A percentile compares a stretch with the other conserved stretches of the same genome.
Evolutionary conservation across 1,284 basidiomycete species (phyloP).

Genomic region (Heterobasidion parviporum): DNA sequence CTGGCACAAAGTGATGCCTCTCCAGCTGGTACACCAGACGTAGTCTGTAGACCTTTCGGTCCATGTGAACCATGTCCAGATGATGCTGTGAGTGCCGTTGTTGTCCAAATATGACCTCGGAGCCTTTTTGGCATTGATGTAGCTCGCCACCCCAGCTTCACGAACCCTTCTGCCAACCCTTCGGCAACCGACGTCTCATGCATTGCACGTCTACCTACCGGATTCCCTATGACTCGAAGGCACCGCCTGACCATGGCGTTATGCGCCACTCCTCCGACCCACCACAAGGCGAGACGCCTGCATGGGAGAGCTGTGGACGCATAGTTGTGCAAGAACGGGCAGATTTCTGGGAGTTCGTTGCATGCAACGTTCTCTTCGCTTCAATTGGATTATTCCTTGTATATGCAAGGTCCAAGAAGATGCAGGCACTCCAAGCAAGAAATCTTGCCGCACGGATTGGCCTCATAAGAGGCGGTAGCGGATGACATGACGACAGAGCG

Average conservation of each 20-base stretch:
- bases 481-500: too few relatives aligned
- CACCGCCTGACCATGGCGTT: constrained; percentile 9
- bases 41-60: constrained; percentile 71
- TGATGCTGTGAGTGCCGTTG: constrained; percentile 53
- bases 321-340: constrained; percentile 69
- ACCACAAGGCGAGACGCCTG: constrained; percentile 59
- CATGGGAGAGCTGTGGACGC: constrained; percentile 87
- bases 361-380: constrained; percentile 70
- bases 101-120: not conserved
- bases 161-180: constrained; percentile 86
- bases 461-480: constrained; percentile 26
- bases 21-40: constrained; percentile 16
- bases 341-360: constrained; percentile 85
- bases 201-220: constrained; percentile 43
- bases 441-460: constrained; percentile 81
- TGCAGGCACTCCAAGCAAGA: constrained; percentile 68
- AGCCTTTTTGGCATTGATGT: not conserved
- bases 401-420: constrained; percentile 56
- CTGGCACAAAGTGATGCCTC: constrained; percentile 3
- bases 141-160: constrained; percentile 41
- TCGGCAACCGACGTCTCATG: constrained; percentile 80
- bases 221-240: constrained; percentile 7
- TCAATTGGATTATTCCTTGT: constrained; percentile 57
- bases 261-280: constrained; percentile 12
- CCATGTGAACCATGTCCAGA: constrained; percentile 78